phyloP scores from a whole-genome alignment of 1,284 basidiomycete genomes.

The Malassezia sympodialis region DNA sequence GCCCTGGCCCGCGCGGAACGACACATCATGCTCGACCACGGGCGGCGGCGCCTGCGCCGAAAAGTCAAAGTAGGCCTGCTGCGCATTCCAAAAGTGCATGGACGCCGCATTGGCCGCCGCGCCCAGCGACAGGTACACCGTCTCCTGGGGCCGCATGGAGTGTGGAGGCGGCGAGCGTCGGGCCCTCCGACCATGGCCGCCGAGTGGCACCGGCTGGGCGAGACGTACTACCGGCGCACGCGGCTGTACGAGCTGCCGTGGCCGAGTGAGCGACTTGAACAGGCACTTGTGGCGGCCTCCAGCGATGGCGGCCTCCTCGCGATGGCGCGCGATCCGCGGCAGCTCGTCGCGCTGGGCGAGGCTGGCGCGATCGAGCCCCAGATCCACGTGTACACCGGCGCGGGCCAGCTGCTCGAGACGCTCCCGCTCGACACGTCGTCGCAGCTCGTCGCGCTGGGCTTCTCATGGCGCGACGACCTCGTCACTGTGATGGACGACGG shows the following conservation, averaged over 20 bases:
- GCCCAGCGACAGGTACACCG: conserved; percentile 41
- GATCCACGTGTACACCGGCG: conserved; percentile 53
- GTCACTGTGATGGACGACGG: conserved; percentile 85
- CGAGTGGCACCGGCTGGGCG: conserved; percentile 39
- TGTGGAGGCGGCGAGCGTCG: neutral
- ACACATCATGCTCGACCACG: conserved; percentile 37
- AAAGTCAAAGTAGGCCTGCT: conserved; percentile 36
- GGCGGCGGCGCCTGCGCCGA: conserved; percentile 14
- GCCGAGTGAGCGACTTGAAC: conserved; percentile 66
- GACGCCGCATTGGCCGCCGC: conserved; percentile 37
- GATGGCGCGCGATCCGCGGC: conserved; percentile 72
- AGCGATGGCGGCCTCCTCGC: conserved; percentile 81
- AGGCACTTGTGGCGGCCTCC: conserved; percentile 71
- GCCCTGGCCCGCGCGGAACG: conserved; percentile 35
- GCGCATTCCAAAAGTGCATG: conserved; percentile 44
- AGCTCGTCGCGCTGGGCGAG: conserved; percentile 65
- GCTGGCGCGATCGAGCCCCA: conserved; percentile 60
- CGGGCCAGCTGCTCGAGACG: conserved; percentile 50
- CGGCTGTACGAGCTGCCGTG: conserved; percentile 75
- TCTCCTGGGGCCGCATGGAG: conserved; percentile 25
- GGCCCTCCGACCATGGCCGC: conserved; percentile 10
- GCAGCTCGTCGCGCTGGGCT: conserved; percentile 68
- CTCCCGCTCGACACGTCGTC: conserved; percentile 64
- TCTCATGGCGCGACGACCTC: conserved; percentile 68
- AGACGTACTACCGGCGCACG: conserved; percentile 55